These are phyloP conservation scores for Diplogelasinospora grovesii DNA, from an alignment of 495 filamentous ascomycete genomes.

Conservation along the genomic window DNA sequence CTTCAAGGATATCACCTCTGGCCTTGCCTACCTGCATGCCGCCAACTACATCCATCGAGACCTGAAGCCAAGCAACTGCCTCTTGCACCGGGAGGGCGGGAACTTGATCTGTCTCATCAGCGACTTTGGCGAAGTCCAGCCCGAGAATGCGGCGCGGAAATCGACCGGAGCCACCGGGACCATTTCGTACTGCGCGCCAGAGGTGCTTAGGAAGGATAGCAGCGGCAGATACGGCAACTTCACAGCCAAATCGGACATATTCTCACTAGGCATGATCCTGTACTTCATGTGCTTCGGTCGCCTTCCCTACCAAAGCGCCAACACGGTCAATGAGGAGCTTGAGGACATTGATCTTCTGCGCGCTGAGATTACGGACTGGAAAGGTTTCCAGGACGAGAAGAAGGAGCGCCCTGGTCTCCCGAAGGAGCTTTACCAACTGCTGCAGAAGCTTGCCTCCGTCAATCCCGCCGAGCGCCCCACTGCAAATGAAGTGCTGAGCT, in stretches of 20 bases:
- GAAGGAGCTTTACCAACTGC: constrained; percentile 73
- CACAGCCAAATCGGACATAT: constrained; percentile 91
- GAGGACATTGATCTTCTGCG: constrained; percentile 88
- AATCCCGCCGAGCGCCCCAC: constrained; percentile 72
- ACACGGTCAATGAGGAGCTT: constrained; percentile 79
- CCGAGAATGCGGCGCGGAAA: constrained; percentile 66
- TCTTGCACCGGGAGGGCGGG: constrained; percentile 69
- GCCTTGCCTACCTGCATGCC: constrained; percentile 82
- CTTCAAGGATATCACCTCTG: constrained; percentile 91
- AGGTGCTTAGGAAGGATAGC: constrained; percentile 69
- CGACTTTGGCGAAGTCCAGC: constrained; percentile 94
- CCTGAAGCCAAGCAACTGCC: constrained; percentile 91
- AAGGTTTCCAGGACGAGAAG: constrained; percentile 72
- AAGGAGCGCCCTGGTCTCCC: constrained; percentile 75
- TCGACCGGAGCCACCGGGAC: constrained; percentile 94
- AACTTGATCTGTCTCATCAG: constrained; percentile 79
- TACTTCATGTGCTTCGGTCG: constrained; percentile 95
- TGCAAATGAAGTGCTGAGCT: constrained; percentile 79
- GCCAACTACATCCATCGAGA: constrained; percentile 95
- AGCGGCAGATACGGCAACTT: constrained; percentile 81
- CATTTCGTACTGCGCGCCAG: constrained; percentile 94
- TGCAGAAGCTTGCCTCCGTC: constrained; percentile 73
- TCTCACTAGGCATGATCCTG: constrained; percentile 95
- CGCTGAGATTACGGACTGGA: constrained; percentile 80
- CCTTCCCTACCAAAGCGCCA: constrained; percentile 78